A percentile compares a stretch with the other conserved stretches of the same genome.
phyloP scores from a whole-genome alignment of 495 filamentous ascomycete genomes.

The Friedmanniomyces endolithicus region DNA sequence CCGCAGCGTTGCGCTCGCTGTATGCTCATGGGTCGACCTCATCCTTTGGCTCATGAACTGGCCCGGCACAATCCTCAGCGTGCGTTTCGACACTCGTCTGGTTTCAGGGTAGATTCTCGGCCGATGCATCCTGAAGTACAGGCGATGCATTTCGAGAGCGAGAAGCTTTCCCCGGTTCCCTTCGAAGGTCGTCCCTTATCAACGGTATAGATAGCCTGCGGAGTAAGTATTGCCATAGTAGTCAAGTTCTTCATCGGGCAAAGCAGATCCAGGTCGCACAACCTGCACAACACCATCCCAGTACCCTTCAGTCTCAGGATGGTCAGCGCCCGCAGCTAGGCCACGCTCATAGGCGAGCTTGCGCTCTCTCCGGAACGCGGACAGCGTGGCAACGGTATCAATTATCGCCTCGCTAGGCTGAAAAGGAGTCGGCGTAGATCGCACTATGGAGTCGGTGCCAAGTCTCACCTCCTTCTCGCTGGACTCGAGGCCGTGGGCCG shows the following conservation, averaged over 20 bases:
- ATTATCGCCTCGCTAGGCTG: background rate
- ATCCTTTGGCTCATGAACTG: too few species aligned
- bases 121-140: background rate
- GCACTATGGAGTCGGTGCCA: background rate
- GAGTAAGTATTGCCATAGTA: slow-evolving; percentile 16
- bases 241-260: slow-evolving; percentile 15
- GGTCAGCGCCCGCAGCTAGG: slow-evolving; percentile 2
- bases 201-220: slow-evolving; percentile 11
- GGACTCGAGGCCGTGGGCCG: background rate
- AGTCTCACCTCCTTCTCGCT: slow-evolving; percentile 11
- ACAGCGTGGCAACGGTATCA: slow-evolving; percentile 15
- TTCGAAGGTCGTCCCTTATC: background rate
- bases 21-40: too few species aligned
- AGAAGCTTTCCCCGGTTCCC: background rate
- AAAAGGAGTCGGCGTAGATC: background rate
- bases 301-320: slow-evolving; percentile 15
- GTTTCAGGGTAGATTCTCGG: background rate
- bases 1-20: too few species aligned
- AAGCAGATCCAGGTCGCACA: slow-evolving; percentile 5
- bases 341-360: slow-evolving; percentile 11
- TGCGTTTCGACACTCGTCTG: too few species aligned
- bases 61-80: background rate
- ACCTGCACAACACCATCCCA: slow-evolving; percentile 18
- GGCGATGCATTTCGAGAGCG: too few species aligned
- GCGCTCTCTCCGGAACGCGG: slow-evolving; percentile 14